phyloP scores from a whole-genome alignment of 176 grass and related monocot genomes.

The Coix lacrymajobi region DNA sequence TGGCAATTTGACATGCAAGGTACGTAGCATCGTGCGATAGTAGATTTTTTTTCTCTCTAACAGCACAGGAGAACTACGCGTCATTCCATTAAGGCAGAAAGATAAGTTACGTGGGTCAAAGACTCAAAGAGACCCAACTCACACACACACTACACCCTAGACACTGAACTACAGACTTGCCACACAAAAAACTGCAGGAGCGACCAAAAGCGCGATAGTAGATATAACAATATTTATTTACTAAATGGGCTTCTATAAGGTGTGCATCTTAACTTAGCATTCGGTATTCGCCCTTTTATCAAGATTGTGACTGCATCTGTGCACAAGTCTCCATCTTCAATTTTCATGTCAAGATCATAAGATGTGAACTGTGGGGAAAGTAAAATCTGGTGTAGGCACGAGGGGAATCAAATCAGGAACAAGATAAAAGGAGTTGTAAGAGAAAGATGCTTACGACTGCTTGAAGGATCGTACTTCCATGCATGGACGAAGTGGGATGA shows the following conservation, averaged over 20 bases:
- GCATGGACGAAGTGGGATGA: conserved; percentile 15
- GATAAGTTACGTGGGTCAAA: too few relatives aligned
- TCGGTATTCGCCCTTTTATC: neutral
- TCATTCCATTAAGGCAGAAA: too few relatives aligned
- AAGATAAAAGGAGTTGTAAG: neutral
- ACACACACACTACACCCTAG: too few relatives aligned
- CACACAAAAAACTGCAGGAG: too few relatives aligned
- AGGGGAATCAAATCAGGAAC: neutral
- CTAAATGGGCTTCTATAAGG: neutral
- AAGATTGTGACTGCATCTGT: neutral
- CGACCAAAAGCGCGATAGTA: too few relatives aligned
- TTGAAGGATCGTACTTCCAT: conserved; percentile 10
- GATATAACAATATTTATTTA: too few relatives aligned
- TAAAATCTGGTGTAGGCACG: neutral
- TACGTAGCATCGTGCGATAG: neutral
- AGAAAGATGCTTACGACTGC: neutral
- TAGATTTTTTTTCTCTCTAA: too few relatives aligned
- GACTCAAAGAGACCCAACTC: too few relatives aligned
- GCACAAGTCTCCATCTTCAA: neutral
- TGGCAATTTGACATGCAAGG: neutral
- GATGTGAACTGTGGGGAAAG: neutral
- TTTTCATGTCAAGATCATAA: neutral
- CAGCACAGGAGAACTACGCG: too few relatives aligned
- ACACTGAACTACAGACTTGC: too few relatives aligned
- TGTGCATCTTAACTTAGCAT: too few relatives aligned